Conservation (phyloP, 495 filamentous ascomycete genomes). For the Podospora fimiseda region DNA sequence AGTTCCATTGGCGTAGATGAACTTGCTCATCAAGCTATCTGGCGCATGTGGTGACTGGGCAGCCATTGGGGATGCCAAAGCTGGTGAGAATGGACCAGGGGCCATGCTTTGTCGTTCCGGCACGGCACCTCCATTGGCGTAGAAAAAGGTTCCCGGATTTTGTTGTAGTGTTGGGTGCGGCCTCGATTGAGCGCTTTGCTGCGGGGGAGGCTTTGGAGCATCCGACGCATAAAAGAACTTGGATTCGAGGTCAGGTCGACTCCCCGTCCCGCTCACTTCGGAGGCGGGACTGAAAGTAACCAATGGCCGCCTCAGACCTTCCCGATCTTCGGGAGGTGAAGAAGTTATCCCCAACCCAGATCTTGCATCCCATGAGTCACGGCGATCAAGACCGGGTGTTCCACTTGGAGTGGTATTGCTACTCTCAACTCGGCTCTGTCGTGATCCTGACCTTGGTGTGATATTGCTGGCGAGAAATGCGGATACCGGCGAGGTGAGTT, state of each 20-base stretch:
- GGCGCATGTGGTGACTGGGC: constrained; percentile 13
- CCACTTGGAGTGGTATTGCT: constrained; percentile 53
- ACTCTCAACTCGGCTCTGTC: constrained; percentile 61
- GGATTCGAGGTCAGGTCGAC: constrained; percentile 36
- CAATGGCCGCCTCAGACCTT: constrained; percentile 6
- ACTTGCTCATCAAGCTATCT: constrained; percentile 47
- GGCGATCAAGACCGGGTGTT: constrained; percentile 43
- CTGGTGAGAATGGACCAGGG: constrained; percentile 29
- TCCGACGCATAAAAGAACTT: constrained; percentile 77
- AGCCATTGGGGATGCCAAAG: constrained; percentile 20
- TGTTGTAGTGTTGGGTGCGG: constrained; percentile 19
- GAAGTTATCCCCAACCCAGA: constrained; percentile 30
- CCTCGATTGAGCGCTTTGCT: too few species aligned
- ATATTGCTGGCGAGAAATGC: constrained; percentile 57
- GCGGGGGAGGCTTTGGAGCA: constrained; percentile 45
- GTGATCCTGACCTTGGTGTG: constrained; percentile 64
- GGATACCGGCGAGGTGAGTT: constrained; percentile 40
- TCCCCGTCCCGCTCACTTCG: constrained; percentile 19
- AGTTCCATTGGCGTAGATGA: constrained; percentile 68
- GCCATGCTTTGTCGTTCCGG: constrained; percentile 19
- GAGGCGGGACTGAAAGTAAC: constrained; percentile 31
- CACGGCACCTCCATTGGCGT: constrained; percentile 43
- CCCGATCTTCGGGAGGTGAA: constrained; percentile 27
- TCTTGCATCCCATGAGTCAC: constrained; percentile 34
- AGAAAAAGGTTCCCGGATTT: constrained; percentile 50